Conservation (phyloP, 2,329 filamentous ascomycete genomes). For the Botrytis tulipae region DNA sequence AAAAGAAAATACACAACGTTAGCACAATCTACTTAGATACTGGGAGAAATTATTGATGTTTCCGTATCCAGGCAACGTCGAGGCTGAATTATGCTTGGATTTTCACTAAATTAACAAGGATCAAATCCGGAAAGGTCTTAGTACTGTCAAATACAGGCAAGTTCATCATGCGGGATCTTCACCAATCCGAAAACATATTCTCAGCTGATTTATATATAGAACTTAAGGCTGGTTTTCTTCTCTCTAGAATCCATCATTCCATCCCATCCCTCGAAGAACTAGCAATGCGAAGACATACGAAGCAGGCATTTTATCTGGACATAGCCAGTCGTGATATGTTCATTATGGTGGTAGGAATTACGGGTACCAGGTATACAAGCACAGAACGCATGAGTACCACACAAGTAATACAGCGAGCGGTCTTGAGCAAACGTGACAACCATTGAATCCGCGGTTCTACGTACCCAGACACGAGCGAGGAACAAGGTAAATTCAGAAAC, state of each 20-base stretch:
- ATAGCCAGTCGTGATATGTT: neutral
- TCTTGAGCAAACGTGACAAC: neutral
- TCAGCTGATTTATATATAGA: slow-evolving; percentile 9
- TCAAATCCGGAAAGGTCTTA: neutral
- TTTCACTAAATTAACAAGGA: neutral
- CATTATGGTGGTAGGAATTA: neutral
- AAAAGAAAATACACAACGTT: neutral
- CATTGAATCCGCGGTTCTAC: neutral
- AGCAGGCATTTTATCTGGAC: neutral
- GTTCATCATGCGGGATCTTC: neutral
- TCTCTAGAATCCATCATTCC: neutral
- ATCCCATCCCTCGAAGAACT: neutral
- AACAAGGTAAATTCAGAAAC: neutral
- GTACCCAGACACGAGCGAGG: neutral
- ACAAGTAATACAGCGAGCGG: neutral
- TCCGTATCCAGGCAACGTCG: neutral
- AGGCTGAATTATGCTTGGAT: neutral
- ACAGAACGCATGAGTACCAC: neutral
- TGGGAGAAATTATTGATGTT: neutral
- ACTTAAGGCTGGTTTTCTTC: neutral
- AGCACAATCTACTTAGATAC: neutral
- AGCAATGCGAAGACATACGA: neutral
- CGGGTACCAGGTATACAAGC: neutral
- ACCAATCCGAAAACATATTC: neutral
- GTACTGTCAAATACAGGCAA: neutral